A percentile compares a stretch with the other conserved stretches of the same genome.
Conservation (phyloP, 2,329 filamentous ascomycete genomes). For the Cordyceps fumosorosea region DNA sequence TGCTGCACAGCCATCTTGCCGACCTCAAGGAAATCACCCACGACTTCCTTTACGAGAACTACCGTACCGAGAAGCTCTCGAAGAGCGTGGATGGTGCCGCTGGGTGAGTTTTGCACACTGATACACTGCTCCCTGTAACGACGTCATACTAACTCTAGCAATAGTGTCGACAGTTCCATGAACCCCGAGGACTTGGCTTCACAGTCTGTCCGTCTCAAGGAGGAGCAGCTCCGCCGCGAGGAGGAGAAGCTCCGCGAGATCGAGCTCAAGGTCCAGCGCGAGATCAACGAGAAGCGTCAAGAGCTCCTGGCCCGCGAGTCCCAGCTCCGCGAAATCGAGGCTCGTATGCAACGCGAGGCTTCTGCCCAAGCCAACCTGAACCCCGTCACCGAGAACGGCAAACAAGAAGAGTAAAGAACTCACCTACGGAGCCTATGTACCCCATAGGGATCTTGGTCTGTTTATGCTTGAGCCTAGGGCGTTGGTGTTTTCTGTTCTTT, state of each 20-base stretch:
- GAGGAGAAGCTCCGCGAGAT: constrained; percentile 99
- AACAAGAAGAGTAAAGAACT: constrained; percentile 41
- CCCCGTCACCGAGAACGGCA: constrained; percentile 28
- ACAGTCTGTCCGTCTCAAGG: constrained; percentile 97
- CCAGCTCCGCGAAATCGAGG: constrained; percentile 97
- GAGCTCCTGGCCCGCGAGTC: constrained; percentile 95
- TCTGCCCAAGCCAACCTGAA: constrained; percentile 46
- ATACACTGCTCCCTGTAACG: neutral
- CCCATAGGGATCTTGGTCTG: constrained; percentile 29
- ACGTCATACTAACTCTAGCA: constrained; percentile 24
- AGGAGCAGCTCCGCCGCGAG: constrained; percentile 96
- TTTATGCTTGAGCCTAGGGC: constrained; percentile 36
- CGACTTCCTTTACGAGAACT: constrained; percentile 99
- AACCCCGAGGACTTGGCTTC: constrained; percentile 96
- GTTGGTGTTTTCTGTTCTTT: constrained; percentile 39
- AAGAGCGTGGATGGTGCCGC: constrained; percentile 95
- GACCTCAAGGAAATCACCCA: constrained; percentile 99
- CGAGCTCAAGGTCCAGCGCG: constrained; percentile 97
- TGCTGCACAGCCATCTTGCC: constrained; percentile 94
- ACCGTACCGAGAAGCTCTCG: constrained; percentile 99
- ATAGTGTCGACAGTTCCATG: constrained; percentile 69
- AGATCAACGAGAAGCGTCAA: constrained; percentile 99
- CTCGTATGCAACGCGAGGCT: constrained; percentile 86
- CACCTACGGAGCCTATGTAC: constrained; percentile 4
- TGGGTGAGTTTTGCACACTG: constrained; percentile 58